Evolutionary conservation across 768 basidiomycete species (phyloP).

Genomic region (Mycena galericulata): DNA sequence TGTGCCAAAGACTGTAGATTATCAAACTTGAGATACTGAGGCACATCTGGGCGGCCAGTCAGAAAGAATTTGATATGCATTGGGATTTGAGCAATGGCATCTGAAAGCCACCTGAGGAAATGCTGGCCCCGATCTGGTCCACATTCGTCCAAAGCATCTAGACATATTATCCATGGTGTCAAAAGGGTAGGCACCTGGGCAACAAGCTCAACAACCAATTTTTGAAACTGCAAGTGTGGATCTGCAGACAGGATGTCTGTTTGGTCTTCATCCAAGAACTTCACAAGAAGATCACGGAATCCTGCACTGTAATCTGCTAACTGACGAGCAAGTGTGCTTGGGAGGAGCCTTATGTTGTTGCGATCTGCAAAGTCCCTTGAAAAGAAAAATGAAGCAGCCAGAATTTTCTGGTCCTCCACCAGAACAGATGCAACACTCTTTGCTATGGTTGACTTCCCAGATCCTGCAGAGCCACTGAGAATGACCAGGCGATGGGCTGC

Average conservation of each 20-base stretch:
- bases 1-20: background rate
- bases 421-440: background rate
- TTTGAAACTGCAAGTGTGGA: background rate
- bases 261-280: background rate
- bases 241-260: background rate
- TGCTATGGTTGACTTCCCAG: background rate
- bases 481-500: background rate
- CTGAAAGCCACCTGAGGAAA: background rate
- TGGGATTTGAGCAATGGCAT: background rate
- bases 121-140: background rate
- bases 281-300: background rate
- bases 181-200: background rate
- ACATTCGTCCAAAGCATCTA: constrained; percentile 3
- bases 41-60: background rate
- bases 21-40: background rate
- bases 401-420: background rate
- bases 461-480: background rate
- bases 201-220: background rate
- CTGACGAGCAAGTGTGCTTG: background rate
- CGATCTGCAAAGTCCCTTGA: background rate
- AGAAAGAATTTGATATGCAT: constrained; percentile 1
- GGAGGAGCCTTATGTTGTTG: background rate
- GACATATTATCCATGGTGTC: constrained; percentile 4
- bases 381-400: constrained; percentile 10
- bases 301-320: background rate